phyloP scores from a whole-genome alignment of 495 filamentous ascomycete genomes.

The Aspergillus avenaceus region DNA sequence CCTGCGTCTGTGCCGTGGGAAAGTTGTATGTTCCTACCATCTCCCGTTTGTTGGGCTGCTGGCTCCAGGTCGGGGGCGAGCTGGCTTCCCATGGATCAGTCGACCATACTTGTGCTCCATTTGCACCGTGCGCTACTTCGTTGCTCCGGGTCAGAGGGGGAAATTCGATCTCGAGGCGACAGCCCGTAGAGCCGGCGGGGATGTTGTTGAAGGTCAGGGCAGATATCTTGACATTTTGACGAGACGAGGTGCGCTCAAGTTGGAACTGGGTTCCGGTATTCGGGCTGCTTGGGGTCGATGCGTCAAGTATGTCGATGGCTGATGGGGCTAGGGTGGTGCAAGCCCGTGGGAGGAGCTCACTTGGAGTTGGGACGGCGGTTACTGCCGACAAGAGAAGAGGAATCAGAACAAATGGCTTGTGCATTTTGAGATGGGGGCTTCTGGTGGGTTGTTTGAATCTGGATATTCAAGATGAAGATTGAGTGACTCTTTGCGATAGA shows the following conservation, averaged over 20 bases:
- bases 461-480: background rate
- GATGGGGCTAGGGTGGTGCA: conserved; percentile 11
- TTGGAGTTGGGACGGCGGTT: background rate
- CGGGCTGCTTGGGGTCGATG: conserved; percentile 5
- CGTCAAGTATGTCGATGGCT: conserved; percentile 13
- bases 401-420: background rate
- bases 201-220: conserved; percentile 16
- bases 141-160: conserved; percentile 3
- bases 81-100: conserved; percentile 7
- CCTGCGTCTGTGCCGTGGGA: background rate
- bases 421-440: background rate
- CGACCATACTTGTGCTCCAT: conserved; percentile 13
- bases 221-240: conserved; percentile 5
- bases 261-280: conserved; percentile 3
- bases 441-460: background rate
- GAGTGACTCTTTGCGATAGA: no score
- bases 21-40: conserved; percentile 11
- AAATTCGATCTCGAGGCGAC: conserved; percentile 12
- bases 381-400: background rate
- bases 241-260: conserved; percentile 8
- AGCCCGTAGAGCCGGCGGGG: conserved; percentile 15
- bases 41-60: conserved; percentile 3
- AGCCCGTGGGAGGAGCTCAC: conserved; percentile 2
- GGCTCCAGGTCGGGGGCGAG: conserved; percentile 11
- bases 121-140: conserved; percentile 12